These are phyloP conservation scores for Pontederia crassipes DNA, from an alignment of 176 grass and related monocot genomes.

Conservation along the genomic window DNA sequence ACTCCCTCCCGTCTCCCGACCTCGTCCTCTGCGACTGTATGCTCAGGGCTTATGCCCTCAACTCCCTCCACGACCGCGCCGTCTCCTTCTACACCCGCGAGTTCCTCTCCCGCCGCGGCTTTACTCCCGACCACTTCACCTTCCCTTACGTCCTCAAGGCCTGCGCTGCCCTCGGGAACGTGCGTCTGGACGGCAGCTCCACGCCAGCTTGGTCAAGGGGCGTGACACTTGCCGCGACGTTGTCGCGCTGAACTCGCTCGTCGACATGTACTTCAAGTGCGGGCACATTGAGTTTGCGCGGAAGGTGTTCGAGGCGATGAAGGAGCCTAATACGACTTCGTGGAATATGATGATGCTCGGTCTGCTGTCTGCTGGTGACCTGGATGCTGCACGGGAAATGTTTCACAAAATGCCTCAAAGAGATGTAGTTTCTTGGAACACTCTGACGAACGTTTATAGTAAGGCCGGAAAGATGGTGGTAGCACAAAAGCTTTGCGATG, in stretches of 20 bases:
- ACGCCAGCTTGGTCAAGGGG: not conserved
- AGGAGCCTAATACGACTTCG: constrained; percentile 8
- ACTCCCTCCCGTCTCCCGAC: not conserved
- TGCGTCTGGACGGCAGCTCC: not conserved
- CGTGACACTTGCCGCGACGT: not conserved
- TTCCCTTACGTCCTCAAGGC: constrained; percentile 14
- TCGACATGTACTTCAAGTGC: constrained; percentile 18
- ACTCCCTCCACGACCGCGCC: constrained; percentile 6
- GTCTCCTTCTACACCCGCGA: constrained; percentile 3
- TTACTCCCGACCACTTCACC: constrained; percentile 6
- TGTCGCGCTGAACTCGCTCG: constrained; percentile 1
- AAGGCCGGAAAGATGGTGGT: not conserved
- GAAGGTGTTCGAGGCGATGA: not conserved
- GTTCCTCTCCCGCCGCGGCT: not conserved
- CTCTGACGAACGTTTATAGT: not conserved
- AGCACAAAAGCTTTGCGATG: constrained; percentile 2
- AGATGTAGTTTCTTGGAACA: constrained; percentile 13
- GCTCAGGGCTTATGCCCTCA: constrained; percentile 8
- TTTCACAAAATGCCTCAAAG: constrained; percentile 11
- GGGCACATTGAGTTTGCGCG: not conserved
- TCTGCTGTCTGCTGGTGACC: not conserved
- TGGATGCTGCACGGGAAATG: not conserved
- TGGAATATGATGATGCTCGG: constrained; percentile 11
- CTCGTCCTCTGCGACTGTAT: not conserved
- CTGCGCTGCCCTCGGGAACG: not conserved